Conservation (phyloP, 257 asterid species). For the Penstemon barbatus region DNA sequence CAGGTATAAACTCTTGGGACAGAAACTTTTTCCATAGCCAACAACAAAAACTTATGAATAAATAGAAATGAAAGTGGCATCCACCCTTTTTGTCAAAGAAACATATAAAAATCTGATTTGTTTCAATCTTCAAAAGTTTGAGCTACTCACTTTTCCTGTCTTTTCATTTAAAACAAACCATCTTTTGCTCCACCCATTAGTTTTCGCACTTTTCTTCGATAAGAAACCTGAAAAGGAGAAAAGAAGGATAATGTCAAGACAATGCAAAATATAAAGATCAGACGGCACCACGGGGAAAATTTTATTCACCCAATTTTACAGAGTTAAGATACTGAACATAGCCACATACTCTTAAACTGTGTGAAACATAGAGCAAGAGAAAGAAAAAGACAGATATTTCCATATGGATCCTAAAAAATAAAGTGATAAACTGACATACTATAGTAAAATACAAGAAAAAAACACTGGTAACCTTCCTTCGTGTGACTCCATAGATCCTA, state of each 20-base stretch:
- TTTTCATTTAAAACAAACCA: conserved; percentile 97
- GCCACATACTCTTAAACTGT: neutral
- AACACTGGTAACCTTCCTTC: conserved; percentile 1
- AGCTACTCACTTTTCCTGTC: conserved; percentile 84
- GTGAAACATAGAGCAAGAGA: neutral
- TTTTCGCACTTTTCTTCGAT: conserved; percentile 85
- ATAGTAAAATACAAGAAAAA: conserved; percentile 1
- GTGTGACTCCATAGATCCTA: neutral
- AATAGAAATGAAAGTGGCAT: conserved; percentile 16
- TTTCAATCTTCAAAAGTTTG: conserved; percentile 14
- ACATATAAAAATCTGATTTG: neutral
- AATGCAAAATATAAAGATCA: conserved; percentile 1
- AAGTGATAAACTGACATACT: neutral
- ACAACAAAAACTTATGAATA: neutral
- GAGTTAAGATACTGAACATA: neutral
- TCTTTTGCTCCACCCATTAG: conserved; percentile 85
- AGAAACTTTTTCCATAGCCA: conserved; percentile 6
- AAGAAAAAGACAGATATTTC: conserved; percentile 2
- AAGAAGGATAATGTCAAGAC: conserved; percentile 15
- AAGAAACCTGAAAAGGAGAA: conserved; percentile 61
- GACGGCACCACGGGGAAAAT: conserved; percentile 1
- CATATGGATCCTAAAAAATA: too few relatives aligned
- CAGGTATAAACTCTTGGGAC: conserved; percentile 10
- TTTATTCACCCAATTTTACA: conserved; percentile 9
- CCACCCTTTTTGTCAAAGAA: conserved; percentile 12